Evolutionary conservation across 257 asterid species (phyloP).

Genomic region (Solanum corneliomulleri): DNA sequence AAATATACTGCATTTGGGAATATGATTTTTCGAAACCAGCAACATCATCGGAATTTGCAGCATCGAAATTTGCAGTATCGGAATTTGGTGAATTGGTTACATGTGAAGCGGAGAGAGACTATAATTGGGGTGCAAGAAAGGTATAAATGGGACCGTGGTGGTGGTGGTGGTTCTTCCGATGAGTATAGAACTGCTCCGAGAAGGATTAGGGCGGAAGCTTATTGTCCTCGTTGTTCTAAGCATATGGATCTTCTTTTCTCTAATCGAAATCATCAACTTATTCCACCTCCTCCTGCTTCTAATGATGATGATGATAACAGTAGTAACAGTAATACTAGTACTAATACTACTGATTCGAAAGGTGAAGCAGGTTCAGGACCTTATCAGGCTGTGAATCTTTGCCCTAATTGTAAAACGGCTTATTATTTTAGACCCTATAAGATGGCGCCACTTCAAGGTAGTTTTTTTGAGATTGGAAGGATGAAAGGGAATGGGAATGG

Average conservation of each 20-base stretch:
- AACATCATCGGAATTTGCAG: slow-evolving; percentile 8
- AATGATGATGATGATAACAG: background rate
- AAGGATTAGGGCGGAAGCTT: slow-evolving; percentile 77
- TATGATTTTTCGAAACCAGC: background rate
- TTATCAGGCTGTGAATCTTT: slow-evolving; percentile 69
- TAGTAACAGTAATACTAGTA: background rate
- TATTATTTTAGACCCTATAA: slow-evolving; percentile 65
- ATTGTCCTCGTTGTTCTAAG: slow-evolving; percentile 91
- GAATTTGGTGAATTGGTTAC: slow-evolving; percentile 32
- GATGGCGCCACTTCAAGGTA: slow-evolving; percentile 80
- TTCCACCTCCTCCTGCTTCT: slow-evolving; percentile 28
- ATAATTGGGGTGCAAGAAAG: slow-evolving; percentile 62
- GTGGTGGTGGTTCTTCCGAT: slow-evolving; percentile 11
- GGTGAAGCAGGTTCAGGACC: slow-evolving; percentile 11
- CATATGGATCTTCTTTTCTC: slow-evolving; percentile 83
- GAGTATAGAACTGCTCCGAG: slow-evolving; percentile 20
- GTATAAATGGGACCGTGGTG: slow-evolving; percentile 51
- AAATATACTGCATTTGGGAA: slow-evolving; percentile 19
- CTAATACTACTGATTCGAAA: background rate
- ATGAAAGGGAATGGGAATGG: slow-evolving; percentile 26
- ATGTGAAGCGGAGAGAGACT: slow-evolving; percentile 47
- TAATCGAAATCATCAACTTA: slow-evolving; percentile 44
- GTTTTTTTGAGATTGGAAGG: slow-evolving; percentile 78
- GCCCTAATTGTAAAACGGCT: slow-evolving; percentile 91
- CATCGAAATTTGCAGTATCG: background rate